Conservation (phyloP, 306 rosid species). For the Rosa persica region DNA sequence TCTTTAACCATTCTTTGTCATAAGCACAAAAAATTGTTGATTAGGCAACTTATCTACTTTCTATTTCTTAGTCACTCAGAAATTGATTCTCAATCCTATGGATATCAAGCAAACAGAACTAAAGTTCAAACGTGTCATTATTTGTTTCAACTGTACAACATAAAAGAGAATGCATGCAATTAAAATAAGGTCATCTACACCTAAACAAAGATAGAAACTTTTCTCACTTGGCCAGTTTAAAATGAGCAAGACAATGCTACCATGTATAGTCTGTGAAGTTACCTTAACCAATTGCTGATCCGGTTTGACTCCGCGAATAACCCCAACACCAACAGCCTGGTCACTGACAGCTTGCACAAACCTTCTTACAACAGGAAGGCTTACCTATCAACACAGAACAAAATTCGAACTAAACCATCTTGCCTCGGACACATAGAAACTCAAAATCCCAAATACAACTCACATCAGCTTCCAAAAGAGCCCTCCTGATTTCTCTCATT, state of each 20-base stretch:
- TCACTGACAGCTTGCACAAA: conserved; percentile 90
- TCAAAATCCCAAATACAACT: conserved; percentile 27
- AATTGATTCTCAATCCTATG: not conserved
- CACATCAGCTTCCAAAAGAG: conserved; percentile 98
- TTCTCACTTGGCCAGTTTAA: not conserved
- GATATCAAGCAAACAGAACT: not conserved
- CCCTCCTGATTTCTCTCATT: conserved; percentile 94
- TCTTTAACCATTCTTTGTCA: not conserved
- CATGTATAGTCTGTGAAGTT: not conserved
- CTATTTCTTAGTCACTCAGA: not conserved
- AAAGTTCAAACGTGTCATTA: not conserved
- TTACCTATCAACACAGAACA: conserved; percentile 60
- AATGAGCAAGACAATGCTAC: not conserved
- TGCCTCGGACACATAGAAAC: not conserved
- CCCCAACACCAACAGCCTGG: conserved; percentile 90
- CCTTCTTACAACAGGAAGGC: conserved; percentile 98
- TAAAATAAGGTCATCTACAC: not conserved
- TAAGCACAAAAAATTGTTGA: not conserved
- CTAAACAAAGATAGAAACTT: not conserved
- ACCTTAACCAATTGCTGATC: conserved; percentile 99
- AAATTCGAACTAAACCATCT: not conserved
- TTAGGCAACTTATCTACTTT: not conserved
- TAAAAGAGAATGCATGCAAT: not conserved
- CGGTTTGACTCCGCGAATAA: conserved; percentile 83
- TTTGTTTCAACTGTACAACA: not conserved